Conservation (phyloP, 1,284 basidiomycete genomes). For the Malassezia dermatis region DNA sequence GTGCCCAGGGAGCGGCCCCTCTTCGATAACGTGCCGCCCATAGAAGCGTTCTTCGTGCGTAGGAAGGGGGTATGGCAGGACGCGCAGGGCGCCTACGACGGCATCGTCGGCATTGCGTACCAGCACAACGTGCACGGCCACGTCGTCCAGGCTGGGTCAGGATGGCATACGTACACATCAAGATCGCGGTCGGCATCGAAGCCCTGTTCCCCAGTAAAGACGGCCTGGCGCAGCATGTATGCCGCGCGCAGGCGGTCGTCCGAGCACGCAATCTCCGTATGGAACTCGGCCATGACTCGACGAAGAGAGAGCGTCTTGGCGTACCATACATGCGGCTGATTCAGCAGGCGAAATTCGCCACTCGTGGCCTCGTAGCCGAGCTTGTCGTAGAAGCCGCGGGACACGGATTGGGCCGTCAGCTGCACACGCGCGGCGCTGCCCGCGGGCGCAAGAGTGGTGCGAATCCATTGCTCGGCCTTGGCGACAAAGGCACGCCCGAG, state of each 20-base stretch:
- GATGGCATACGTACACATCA: conserved; percentile 4
- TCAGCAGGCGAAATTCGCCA: not conserved
- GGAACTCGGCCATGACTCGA: not conserved
- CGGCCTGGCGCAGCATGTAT: conserved; percentile 9
- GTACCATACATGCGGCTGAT: conserved; percentile 4
- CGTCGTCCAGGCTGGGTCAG: conserved; percentile 3
- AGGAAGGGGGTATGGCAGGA: conserved; percentile 2
- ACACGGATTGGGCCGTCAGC: conserved; percentile 1
- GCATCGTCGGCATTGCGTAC: not conserved
- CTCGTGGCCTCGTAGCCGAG: conserved; percentile 4
- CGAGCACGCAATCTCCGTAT: not conserved
- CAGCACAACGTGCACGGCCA: conserved; percentile 5
- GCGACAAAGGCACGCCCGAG: not conserved
- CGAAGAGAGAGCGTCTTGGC: not conserved
- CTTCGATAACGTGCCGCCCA: not conserved
- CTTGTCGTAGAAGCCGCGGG: conserved; percentile 2
- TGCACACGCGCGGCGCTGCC: not conserved
- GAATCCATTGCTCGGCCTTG: conserved; percentile 5
- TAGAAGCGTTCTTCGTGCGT: not conserved
- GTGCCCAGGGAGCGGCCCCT: conserved; percentile 1
- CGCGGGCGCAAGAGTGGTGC: not conserved
- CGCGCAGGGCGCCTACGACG: conserved; percentile 9
- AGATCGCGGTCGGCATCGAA: conserved; percentile 12
- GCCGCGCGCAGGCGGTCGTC: conserved; percentile 7
- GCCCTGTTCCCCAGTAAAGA: conserved; percentile 13